Base-by-base conservation (phyloP, 768 basidiomycete species). In the Daedaleopsis nitida region DNA sequence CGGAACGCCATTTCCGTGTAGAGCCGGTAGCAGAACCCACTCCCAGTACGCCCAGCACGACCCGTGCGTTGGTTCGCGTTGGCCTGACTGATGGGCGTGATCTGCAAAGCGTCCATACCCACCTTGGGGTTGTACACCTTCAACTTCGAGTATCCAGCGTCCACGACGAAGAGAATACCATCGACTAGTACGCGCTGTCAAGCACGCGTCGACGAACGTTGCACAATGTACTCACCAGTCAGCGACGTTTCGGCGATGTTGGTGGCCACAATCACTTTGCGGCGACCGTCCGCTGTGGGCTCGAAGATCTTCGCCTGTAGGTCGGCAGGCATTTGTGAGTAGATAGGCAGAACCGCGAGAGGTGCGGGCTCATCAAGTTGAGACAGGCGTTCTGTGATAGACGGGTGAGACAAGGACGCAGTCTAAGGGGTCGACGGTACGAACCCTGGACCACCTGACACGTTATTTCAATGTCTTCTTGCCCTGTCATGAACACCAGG, bases 311-410 rank as follows among this genome's bases (percentile, higher is more conserved):
- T 96, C 23, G 97, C 96, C 72, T 99, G 97, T 39, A 99, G 77
- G 77, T 98, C 97, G 7, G 97, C 97, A 11, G 97, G 97, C 97
- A 98, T 98, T 72, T 98, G 96, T 3, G 97, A 98, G 75, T 99
- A 98, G 64, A 98, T 99, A 7, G 97, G 97, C 34, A 99, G 79
- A n/a, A 98, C 87, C 1, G 95, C 88, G 24, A 98, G 77, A 3
- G 89, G 85, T 0, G 91, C 79, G 12, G 94, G 92, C 13, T 98
- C 94, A 69, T 96, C 90, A n/a, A 98, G 80, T 68, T 98, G 95
- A 1, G 83, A 82, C 42, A 98, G 78, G 32, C 97, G 93, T 75
- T 99, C 97, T 96, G 23, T 24, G 1, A 49, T 24, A 27, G 19
- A 21, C 10, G 19, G 21, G 19, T 49, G 13, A 24, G 12, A 27